phyloP scores from a whole-genome alignment of 2,329 filamentous ascomycete species.

The Microcyclosporella mali region DNA sequence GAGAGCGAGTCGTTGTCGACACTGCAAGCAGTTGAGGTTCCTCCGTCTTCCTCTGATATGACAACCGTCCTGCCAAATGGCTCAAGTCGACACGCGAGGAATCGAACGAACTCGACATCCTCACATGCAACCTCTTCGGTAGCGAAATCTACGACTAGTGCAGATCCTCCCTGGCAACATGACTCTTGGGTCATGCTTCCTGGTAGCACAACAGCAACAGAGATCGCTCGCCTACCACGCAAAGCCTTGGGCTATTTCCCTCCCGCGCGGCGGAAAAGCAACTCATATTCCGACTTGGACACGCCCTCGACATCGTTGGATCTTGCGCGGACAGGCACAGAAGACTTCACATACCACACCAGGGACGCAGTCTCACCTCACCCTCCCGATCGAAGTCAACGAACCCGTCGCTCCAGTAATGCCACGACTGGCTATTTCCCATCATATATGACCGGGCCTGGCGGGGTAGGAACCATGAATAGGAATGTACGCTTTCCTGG shows the following conservation, averaged over 20 bases:
- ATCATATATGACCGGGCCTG: constrained; percentile 67
- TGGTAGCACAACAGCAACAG: constrained; percentile 62
- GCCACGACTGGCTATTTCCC: constrained; percentile 36
- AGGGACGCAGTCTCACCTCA: constrained; percentile 27
- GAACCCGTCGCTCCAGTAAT: constrained; percentile 34
- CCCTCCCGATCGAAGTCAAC: constrained; percentile 35
- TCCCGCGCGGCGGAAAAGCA: constrained; percentile 80
- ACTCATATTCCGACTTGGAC: constrained; percentile 54
- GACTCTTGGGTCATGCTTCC: constrained; percentile 84
- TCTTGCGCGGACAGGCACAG: constrained; percentile 43
- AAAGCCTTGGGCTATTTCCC: constrained; percentile 86
- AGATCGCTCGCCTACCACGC: constrained; percentile 78
- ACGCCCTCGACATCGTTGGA: constrained; percentile 64
- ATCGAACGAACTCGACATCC: constrained; percentile 34
- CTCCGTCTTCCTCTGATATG: constrained; percentile 13
- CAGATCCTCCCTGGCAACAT: constrained; percentile 73
- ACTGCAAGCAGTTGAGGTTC: constrained; percentile 34
- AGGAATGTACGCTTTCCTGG: constrained; percentile 67
- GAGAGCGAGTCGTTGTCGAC: constrained; percentile 28
- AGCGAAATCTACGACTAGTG: constrained; percentile 34
- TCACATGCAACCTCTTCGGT: constrained; percentile 33
- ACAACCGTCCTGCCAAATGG: constrained; percentile 26
- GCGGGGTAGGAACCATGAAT: constrained; percentile 78
- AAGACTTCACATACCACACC: constrained; percentile 22
- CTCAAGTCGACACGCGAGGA: constrained; percentile 19